A percentile compares a stretch with the other conserved stretches of the same genome.
phyloP scores from a whole-genome alignment of 164 flowering plant species.

The Vitis amurensis region DNA sequence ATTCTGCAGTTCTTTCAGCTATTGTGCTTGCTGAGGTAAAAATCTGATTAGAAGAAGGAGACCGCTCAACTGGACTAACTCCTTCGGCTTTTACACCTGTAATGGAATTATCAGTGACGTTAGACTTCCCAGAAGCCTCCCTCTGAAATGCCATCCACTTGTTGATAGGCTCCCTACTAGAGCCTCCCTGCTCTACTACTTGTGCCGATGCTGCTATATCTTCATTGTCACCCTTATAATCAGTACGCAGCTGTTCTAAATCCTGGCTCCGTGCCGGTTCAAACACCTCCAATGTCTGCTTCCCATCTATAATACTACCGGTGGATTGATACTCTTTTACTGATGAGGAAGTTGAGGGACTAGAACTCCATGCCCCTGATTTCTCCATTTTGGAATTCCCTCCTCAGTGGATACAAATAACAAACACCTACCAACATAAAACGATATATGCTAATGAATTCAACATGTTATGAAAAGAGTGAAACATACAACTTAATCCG shows the following conservation, averaged over 20 bases:
- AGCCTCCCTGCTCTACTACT: background rate
- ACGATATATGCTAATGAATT: no score
- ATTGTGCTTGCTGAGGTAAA: conserved; percentile 24
- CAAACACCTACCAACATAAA: no score
- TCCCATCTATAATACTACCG: background rate
- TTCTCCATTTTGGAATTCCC: no score
- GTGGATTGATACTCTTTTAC: no score
- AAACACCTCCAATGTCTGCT: background rate
- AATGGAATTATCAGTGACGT: background rate
- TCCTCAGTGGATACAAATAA: no score
- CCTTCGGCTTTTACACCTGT: background rate
- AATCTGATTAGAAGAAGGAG: conserved; percentile 3
- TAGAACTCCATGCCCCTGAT: no score
- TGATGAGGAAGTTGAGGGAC: no score
- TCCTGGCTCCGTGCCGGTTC: background rate
- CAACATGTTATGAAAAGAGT: no score
- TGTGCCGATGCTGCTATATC: background rate
- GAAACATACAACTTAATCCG: no score
- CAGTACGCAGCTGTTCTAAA: no score
- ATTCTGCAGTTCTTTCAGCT: conserved; percentile 47
- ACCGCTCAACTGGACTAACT: background rate
- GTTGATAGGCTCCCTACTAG: conserved; percentile 4
- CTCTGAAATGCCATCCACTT: conserved; percentile 53
- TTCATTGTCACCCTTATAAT: no score
- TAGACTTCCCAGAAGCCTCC: background rate